Percentiles rank a stretch among this genome's conserved stretches.
phyloP scores from a whole-genome alignment of 305 asterid species.

The Solanum hybrid region DNA sequence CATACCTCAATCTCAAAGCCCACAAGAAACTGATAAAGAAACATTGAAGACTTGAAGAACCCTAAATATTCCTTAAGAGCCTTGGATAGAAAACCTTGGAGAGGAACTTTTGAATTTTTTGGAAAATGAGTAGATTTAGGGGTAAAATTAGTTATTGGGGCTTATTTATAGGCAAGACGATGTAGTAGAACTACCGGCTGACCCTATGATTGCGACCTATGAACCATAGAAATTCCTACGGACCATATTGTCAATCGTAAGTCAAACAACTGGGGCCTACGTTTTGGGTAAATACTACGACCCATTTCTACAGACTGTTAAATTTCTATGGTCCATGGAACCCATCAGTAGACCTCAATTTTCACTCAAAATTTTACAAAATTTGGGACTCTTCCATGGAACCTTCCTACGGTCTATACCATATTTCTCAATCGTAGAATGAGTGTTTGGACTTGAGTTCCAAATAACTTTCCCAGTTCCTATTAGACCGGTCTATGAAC shows the following conservation, averaged over 20 bases:
- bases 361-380: not conserved
- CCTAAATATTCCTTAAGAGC: not conserved
- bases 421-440: too few species aligned
- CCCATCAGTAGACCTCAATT: not conserved
- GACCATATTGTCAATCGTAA: not conserved
- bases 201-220: not conserved
- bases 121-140: not conserved
- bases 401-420: not conserved
- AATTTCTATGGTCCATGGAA: not conserved
- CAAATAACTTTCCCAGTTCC: not conserved
- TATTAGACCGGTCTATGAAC: not conserved
- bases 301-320: not conserved
- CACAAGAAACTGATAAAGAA: not conserved
- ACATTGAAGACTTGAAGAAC: not conserved
- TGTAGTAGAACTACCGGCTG: not conserved
- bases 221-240: not conserved
- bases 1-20: not conserved
- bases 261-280: not conserved
- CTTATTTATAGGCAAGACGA: not conserved
- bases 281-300: not conserved
- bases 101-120: not conserved
- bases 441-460: not conserved
- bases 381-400: not conserved
- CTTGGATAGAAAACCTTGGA: not conserved
- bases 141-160: not conserved